A percentile compares a stretch with the other conserved stretches of the same genome.
Evolutionary conservation across 306 rosid genomes (phyloP).

Genomic region (Gastrolobium bilobum): DNA sequence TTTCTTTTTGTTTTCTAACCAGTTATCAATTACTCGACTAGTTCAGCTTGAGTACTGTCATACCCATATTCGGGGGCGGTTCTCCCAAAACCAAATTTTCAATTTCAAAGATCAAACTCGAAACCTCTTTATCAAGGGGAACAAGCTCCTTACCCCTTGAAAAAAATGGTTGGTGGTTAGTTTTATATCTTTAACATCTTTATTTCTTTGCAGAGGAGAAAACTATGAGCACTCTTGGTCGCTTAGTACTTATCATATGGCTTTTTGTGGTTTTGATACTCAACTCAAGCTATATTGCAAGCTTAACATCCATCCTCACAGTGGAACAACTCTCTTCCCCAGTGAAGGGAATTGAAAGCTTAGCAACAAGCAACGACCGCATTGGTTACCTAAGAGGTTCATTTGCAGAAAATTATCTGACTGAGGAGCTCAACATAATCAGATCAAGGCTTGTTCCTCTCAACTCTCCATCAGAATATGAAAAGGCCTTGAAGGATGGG

Average conservation of each 20-base stretch:
- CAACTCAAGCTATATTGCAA: slow-evolving; percentile 85
- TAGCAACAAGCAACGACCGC: slow-evolving; percentile 56
- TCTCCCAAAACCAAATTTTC: no score
- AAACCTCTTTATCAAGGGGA: no score
- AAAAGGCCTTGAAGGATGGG: slow-evolving; percentile 71
- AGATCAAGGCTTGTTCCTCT: slow-evolving; percentile 77
- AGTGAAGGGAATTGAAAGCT: slow-evolving; percentile 75
- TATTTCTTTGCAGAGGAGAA: slow-evolving; percentile 64
- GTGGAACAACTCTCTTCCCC: slow-evolving; percentile 79
- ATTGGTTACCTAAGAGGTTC: slow-evolving; percentile 79
- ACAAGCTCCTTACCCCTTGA: no score
- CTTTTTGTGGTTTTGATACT: slow-evolving; percentile 81
- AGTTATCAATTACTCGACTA: no score
- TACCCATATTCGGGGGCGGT: no score
- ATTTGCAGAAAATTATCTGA: slow-evolving; percentile 63
- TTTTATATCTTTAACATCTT: no score
- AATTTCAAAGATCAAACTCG: no score
- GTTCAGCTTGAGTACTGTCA: no score
- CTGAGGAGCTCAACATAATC: slow-evolving; percentile 63
- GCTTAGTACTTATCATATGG: slow-evolving; percentile 81
- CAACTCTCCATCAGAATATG: slow-evolving; percentile 59
- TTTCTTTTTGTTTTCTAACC: no score
- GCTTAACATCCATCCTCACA: slow-evolving; percentile 83
- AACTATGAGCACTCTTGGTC: slow-evolving; percentile 78
- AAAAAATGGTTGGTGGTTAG: no score